Evolutionary conservation across 1,139 yeast genomes (phyloP), one percentile per base, ranked within the genome.

Genomic region (Lizanozyma gosingica): DNA sequence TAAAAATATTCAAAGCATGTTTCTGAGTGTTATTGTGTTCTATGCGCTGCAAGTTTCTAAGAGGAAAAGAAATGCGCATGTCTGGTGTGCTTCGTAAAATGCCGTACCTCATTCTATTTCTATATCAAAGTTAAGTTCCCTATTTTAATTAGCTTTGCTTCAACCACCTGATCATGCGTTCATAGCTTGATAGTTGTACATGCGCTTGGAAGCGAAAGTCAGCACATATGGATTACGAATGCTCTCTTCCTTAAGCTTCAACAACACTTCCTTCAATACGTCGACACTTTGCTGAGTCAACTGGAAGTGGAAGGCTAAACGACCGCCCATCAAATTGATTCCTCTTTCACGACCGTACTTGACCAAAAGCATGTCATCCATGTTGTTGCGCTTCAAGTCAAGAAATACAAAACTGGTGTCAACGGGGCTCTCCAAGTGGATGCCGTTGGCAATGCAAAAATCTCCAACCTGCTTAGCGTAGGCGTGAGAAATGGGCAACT

Each of bases 261-360:
- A 53, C 34, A 85, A 62, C 11, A 84, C 83, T 40, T 58, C 53
- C 55, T 83, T 83, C 41, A 85, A 69, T 37, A 65, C 71, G 43
- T 82, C 90, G 39, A 87, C 72, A 40, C 87, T 75, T 41, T 80
- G 79, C 33, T 71, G 72, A 33, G 80, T 67, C 44, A 77, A 74
- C 62, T 88, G 97, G 63, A 82, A 86, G 58, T 87, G 96, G 71
- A 88, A 82, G 2, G 94, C 92, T 40, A 90, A 63, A 53, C 95
- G 71, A 34, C 80, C 79, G 45, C 92, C 92, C 76, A 76, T 74
- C 35, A 85, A 63, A 51, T 76, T 81, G 47, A 90, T 71, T 38
- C 78, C 76, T 51, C 80, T 67, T 52, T 82, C 77, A 42, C 64
- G 59, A 49, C 82, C 87, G 48, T 77, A 71, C 47, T 70, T 68